Evolutionary conservation across 352 stramenopile genomes (phyloP), one percentile per base, ranked within the genome.

Genomic region (Elongisporangium senticosum): DNA sequence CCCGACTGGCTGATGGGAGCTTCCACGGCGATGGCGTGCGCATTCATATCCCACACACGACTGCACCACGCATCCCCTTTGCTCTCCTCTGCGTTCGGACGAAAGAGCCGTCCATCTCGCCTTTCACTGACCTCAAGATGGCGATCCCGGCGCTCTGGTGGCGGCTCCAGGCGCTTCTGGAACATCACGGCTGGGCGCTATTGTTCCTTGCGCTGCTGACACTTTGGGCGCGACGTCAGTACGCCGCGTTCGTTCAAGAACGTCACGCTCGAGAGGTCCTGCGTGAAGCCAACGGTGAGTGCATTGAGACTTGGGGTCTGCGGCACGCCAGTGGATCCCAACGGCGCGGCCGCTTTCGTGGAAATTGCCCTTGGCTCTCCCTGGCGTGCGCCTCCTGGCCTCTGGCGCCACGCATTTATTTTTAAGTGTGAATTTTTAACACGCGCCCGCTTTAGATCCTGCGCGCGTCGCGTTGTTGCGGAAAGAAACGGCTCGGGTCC

Each of bases 131-230:
- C 33, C 33, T 43, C 11, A 43, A 43, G 8, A 43, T 43, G 33
- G 33, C 8, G 33, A 43, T 43, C 33, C 33, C 33, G 19, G 24
- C 0, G 49, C 53, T 71, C 7, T 83, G 74, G 76, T 15, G 59
- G 52, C 33, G 54, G 20, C 48, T 69, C 53, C 61, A 72, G 28
- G 43, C 48, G 26, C 20, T 65, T 51, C 54, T 90, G 4, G 81
- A 89, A 65, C 53, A 58, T 2, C 63, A 89, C 55, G 81, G 78
- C 24, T 89, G 77, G 78, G 74, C 69, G 59, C 55, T 89, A 50
- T 64, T 90, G 23, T 51, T 60, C 48, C 51, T 51, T 0, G 33
- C 62, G 7, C 51, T 78, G 19, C 51, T 80, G 14, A 47, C 77
- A 10, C 65, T 72, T 54, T 26, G 75, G 23, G 53, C 47, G 5